Base-by-base conservation (phyloP, 2,329 filamentous ascomycete species). In the Fusarium tjaetaba region DNA sequence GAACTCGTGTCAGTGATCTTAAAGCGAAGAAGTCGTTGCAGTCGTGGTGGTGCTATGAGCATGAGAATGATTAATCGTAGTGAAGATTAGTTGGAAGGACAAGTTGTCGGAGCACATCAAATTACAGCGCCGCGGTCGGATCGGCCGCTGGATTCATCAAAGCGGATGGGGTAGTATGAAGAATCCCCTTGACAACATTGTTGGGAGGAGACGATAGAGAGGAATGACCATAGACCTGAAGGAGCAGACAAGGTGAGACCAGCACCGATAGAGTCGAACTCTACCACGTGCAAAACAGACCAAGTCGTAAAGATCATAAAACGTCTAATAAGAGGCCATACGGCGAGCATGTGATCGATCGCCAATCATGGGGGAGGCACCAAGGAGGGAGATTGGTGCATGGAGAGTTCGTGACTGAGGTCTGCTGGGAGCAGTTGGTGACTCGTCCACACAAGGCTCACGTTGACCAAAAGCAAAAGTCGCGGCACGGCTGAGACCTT, bases 381-480 rank as follows among this genome's bases (percentile, higher is more conserved):
- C 82, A 71, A 87, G 86, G 81, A 86, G 84, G 67, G 83, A 80
- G 46, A 79, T 77, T 60, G 85, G 78, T 67, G 84, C 79, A 68
- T 82, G 34, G 20, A 74, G 58, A 56, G 66, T 78, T 71, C 85
- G 81, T 55, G 83, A 81, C 65, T 77, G 79, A 52, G 80, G 81
- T 62, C 87, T 85, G 57, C 84, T 82, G 6, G 86, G 85, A 14
- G 84, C 88, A 4, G 89, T 91, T 5, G 90, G 90, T n/a, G 89
- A 91, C 67, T 89, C 88, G 53, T 90, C 85, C 49, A 88, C 81
- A 72, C 84, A 82, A n/a, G 82, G 81, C 48, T 87, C 85, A 58
- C 92, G 89, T 80, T 96, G 90, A 51, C 96, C 96, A 83, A 98
- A 98, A 34, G 96, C 96, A 85, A 96, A 99, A 3, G 96, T 99